Conservation (phyloP, 768 basidiomycete genomes). For the Boletellus ananas region DNA sequence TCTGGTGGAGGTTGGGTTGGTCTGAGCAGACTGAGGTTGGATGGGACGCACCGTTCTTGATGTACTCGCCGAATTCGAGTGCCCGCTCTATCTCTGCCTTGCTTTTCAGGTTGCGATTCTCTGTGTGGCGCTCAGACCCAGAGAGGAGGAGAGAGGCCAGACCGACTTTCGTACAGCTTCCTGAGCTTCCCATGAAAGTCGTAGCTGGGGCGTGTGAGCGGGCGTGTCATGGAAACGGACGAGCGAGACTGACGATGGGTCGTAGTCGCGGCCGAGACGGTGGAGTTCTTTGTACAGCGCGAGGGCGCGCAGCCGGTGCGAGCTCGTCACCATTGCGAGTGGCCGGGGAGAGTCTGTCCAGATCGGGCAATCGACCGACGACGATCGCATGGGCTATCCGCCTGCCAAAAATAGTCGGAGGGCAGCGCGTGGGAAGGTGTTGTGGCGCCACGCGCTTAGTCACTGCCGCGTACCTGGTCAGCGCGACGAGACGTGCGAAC, state of each 20-base stretch:
- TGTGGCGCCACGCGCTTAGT: too few species aligned
- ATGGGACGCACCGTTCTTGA: constrained; percentile 66
- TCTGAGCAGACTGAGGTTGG: too few species aligned
- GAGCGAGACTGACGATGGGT: constrained; percentile 60
- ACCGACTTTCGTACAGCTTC: constrained; percentile 68
- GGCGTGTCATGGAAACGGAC: constrained; percentile 9
- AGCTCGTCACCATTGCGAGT: constrained; percentile 40
- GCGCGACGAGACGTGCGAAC: constrained; percentile 15
- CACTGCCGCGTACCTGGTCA: constrained; percentile 1
- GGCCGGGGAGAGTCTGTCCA: neutral
- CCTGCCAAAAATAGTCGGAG: too few species aligned
- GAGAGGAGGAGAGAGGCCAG: too few species aligned
- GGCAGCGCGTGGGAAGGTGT: too few species aligned
- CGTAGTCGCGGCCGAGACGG: constrained; percentile 77
- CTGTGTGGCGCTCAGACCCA: constrained; percentile 32
- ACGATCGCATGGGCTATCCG: too few species aligned
- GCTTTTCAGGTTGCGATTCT: constrained; percentile 63
- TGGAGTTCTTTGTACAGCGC: constrained; percentile 81
- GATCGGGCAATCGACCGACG: neutral
- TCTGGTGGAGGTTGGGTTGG: constrained; percentile 40
- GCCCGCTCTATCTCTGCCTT: constrained; percentile 73
- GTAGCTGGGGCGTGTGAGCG: constrained; percentile 46
- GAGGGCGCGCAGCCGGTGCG: constrained; percentile 57
- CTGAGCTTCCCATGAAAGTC: constrained; percentile 74
- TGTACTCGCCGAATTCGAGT: constrained; percentile 72